Evolutionary conservation across 73 alveolate species (phyloP).

Genomic region (Paramecium sexaurelia): DNA sequence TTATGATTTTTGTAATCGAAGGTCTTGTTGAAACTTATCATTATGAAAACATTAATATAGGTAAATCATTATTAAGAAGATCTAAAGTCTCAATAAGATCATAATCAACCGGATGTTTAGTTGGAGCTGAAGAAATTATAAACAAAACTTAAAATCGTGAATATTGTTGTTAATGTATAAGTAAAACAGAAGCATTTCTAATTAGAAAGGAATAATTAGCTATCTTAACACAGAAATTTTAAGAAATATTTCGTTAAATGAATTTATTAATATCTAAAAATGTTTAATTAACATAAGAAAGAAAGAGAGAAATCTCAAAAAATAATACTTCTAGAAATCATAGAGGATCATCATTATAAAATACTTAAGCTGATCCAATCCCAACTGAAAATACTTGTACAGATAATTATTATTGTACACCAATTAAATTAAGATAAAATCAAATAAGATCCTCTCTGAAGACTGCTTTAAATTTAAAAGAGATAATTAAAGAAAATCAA

Average conservation of each 20-base stretch:
- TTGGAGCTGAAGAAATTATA: constrained; percentile 11
- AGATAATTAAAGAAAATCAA: neutral
- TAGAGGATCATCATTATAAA: neutral
- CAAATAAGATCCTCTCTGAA: neutral
- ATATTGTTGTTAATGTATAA: neutral
- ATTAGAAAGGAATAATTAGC: neutral
- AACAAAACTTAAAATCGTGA: neutral
- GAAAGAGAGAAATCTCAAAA: neutral
- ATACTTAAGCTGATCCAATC: neutral
- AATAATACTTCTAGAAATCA: neutral
- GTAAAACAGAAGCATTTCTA: constrained; percentile 6
- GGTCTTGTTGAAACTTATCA: neutral
- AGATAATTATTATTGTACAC: neutral
- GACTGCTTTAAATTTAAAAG: neutral
- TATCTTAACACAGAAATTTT: neutral
- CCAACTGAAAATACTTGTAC: neutral
- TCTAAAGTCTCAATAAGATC: neutral
- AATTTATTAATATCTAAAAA: neutral
- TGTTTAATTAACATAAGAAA: neutral
- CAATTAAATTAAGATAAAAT: neutral
- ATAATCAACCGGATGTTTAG: constrained; percentile 1
- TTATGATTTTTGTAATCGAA: neutral
- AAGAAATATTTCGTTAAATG: neutral
- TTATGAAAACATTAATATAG: neutral
- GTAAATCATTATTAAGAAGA: neutral